Conservation (phyloP, 2,329 filamentous ascomycete genomes). For the Myriosclerotinia duriaeana region DNA sequence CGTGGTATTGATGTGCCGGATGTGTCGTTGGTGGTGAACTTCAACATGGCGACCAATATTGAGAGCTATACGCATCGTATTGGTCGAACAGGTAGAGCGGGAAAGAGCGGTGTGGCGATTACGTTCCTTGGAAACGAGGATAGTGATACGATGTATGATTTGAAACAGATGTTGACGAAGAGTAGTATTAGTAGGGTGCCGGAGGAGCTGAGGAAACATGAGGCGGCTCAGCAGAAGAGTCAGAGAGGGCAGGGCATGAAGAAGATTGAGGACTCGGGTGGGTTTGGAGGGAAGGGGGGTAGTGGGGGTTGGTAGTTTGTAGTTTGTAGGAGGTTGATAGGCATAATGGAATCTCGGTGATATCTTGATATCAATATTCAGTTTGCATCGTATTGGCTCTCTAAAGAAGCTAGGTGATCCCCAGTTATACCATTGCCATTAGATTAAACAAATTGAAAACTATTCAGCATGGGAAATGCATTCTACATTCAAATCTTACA, state of each 20-base stretch:
- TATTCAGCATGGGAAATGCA: background rate
- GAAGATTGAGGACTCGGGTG: slow-evolving; percentile 46
- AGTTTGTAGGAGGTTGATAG: background rate
- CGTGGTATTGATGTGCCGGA: slow-evolving; percentile 97
- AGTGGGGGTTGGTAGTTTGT: slow-evolving; percentile 16
- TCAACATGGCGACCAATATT: slow-evolving; percentile 95
- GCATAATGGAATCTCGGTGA: background rate
- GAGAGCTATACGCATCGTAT: slow-evolving; percentile 97
- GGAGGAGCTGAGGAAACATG: slow-evolving; percentile 85
- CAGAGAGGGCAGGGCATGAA: slow-evolving; percentile 48
- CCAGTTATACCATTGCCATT: too few species aligned
- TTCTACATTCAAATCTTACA: background rate
- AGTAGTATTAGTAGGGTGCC: slow-evolving; percentile 84
- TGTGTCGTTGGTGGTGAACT: slow-evolving; percentile 92
- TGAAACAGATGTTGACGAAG: slow-evolving; percentile 94
- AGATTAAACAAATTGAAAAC: background rate
- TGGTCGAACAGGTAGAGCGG: slow-evolving; percentile 93
- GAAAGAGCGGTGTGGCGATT: slow-evolving; percentile 93
- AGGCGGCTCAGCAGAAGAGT: slow-evolving; percentile 84
- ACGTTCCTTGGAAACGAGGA: slow-evolving; percentile 95
- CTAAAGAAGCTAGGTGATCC: too few species aligned
- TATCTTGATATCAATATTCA: background rate
- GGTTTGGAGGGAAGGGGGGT: slow-evolving; percentile 43
- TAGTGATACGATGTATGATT: slow-evolving; percentile 83
- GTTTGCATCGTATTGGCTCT: background rate